These are phyloP conservation scores for Galium porrigens DNA, from an alignment of 305 asterid genomes.

Conservation along the genomic window DNA sequence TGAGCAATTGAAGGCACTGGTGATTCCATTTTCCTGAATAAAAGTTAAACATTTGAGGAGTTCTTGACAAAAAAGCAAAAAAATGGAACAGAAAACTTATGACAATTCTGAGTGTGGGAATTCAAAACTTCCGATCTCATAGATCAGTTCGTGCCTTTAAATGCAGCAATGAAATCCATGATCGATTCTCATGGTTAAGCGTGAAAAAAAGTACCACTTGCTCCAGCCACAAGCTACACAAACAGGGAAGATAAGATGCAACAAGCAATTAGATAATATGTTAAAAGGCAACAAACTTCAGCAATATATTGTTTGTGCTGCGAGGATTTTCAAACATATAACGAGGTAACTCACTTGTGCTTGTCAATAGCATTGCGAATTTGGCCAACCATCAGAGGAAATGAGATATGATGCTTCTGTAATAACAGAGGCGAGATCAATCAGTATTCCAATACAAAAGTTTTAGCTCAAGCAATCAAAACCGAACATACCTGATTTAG, in stretches of 20 bases:
- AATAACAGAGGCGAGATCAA: slow-evolving; percentile 20
- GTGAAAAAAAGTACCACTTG: slow-evolving; percentile 49
- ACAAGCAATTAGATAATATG: no score
- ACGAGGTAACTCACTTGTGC: slow-evolving; percentile 51
- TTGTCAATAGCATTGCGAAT: slow-evolving; percentile 48
- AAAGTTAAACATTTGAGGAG: not conserved
- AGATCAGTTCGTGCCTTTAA: slow-evolving; percentile 37
- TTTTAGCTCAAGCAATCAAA: slow-evolving; percentile 7
- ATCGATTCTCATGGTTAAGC: slow-evolving; percentile 38
- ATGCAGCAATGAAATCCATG: slow-evolving; percentile 47
- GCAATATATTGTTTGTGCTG: not conserved
- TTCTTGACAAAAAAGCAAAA: not conserved
- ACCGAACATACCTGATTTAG: slow-evolving; percentile 41
- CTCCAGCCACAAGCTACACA: slow-evolving; percentile 66
- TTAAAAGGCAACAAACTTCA: not conserved
- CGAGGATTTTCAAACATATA: not conserved
- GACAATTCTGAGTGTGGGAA: not conserved
- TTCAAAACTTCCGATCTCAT: slow-evolving; percentile 1
- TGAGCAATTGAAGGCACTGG: slow-evolving; percentile 50
- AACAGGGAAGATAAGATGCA: slow-evolving; percentile 17
- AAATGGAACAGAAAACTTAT: not conserved
- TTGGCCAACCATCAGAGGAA: slow-evolving; percentile 37
- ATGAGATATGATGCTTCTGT: slow-evolving; percentile 48
- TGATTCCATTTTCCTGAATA: slow-evolving; percentile 58
- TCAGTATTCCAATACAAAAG: not conserved